Percentiles rank a stretch among this genome's conserved stretches.
phyloP scores from a whole-genome alignment of 345 rosid species.

The Punica granatum region DNA sequence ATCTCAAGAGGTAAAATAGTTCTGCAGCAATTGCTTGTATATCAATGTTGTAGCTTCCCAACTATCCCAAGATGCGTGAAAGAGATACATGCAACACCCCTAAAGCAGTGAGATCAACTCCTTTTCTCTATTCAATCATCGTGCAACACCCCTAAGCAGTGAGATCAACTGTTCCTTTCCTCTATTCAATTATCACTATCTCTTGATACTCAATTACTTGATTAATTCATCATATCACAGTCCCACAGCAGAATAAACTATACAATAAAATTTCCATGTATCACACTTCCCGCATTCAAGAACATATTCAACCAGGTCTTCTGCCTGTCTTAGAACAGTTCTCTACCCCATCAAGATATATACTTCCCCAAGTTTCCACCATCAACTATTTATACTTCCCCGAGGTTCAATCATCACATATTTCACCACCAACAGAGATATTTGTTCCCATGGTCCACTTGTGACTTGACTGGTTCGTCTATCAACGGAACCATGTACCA shows the following conservation, averaged over 20 bases:
- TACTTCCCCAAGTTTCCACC: not conserved
- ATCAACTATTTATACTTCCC: not conserved
- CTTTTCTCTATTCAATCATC: no score
- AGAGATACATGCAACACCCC: no score
- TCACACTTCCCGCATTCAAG: not conserved
- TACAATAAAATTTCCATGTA: not conserved
- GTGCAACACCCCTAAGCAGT: not conserved
- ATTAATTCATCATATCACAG: not conserved
- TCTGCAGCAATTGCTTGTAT: not conserved
- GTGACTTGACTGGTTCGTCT: not conserved
- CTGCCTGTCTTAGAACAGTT: not conserved
- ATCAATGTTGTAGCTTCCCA: not conserved
- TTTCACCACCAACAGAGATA: not conserved
- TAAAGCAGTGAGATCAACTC: no score
- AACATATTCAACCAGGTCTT: not conserved
- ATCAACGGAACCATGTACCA: not conserved
- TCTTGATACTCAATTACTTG: not conserved
- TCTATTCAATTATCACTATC: no score
- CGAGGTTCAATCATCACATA: not conserved
- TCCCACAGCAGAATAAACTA: not conserved
- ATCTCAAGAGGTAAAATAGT: not conserved
- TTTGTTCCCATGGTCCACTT: not conserved
- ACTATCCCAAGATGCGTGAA: no score
- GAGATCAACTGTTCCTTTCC: not conserved
- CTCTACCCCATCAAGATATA: not conserved